Evolutionary conservation across 805 yeast species (phyloP).

Genomic region (Teunomyces lycoperdinae): DNA sequence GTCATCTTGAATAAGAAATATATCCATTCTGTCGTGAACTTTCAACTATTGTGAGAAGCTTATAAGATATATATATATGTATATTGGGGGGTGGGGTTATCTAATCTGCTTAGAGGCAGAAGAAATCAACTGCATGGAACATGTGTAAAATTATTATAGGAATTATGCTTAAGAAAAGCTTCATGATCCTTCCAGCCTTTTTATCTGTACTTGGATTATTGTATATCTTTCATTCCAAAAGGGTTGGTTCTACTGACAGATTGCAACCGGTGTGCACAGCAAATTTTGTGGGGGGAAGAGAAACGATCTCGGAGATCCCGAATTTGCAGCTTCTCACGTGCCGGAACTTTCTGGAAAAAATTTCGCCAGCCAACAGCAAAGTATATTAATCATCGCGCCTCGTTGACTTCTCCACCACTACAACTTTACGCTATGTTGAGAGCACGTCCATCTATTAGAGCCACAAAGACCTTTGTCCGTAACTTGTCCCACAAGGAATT

Average conservation of each 20-base stretch:
- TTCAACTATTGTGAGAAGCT: background rate
- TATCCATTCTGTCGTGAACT: background rate
- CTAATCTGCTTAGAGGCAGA: background rate
- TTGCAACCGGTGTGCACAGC: no score
- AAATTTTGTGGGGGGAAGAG: no score
- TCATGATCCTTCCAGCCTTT: no score
- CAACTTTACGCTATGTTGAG: slow-evolving; percentile 41
- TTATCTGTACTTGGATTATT: no score
- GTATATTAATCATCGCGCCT: background rate
- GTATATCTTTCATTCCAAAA: no score
- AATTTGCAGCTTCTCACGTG: slow-evolving; percentile 5
- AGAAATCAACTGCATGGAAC: background rate
- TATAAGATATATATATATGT: background rate
- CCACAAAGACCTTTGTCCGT: slow-evolving; percentile 45
- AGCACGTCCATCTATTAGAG: slow-evolving; percentile 39
- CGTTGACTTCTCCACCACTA: background rate
- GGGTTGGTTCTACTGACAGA: no score
- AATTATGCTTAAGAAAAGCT: no score
- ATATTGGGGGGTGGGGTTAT: background rate
- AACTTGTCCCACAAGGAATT: slow-evolving; percentile 79
- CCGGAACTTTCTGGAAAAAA: slow-evolving; percentile 14
- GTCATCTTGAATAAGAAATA: background rate
- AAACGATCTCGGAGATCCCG: no score
- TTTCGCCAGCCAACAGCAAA: slow-evolving; percentile 1
- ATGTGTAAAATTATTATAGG: no score